Evolutionary conservation across 805 yeast species (phyloP), one percentile per base, ranked within the genome.

Genomic region (Ogataea saltuana): DNA sequence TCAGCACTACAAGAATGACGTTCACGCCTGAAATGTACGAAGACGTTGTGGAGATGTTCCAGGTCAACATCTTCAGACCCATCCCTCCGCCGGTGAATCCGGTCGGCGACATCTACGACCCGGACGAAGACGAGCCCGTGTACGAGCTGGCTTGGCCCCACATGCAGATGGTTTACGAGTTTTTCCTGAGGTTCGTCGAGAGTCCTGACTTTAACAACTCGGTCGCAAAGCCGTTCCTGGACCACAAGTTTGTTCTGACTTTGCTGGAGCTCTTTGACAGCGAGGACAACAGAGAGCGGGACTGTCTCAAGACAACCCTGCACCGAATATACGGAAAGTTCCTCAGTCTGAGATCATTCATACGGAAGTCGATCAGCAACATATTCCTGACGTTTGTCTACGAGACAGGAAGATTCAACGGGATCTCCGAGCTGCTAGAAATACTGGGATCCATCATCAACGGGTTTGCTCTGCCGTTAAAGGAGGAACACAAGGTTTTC

Each of bases 41-140:
- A 41, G 88, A 84, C 57, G 95, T 91, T 43, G 89, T 90, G 31
- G 77, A 77, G 17, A 91, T 93, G 97, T 93, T 90, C 67, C 83
- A 81, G 57, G 78, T 76, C 46, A 93, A 93, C 66, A 74, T 93
- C 43, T 90, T 93, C 66, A 79, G 99, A 59, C 96, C 98, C 23
- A 88, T 93, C 37, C 98, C 99, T 3, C 99, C 99, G 1, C 97
- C 98, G 1, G 96, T 90, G 27, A 93, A 93, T 63, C 98, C 98
- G 4, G 78, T 90, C 34, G 99, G 99, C 28, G 99, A 93, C 52
- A 78, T 91, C 29, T 93, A 78, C 65, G 99, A 93, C 58, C 99
- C 99, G 1, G 99, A 93, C 67, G 99, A 93, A 68, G 99, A 93
- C 69, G 99, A 93, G 67, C 98, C 98, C 3, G 95, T 93, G 28